A percentile compares a stretch with the other conserved stretches of the same genome.
Conservation (phyloP, 768 basidiomycete genomes). For the Clitopilus passeckerianus region DNA sequence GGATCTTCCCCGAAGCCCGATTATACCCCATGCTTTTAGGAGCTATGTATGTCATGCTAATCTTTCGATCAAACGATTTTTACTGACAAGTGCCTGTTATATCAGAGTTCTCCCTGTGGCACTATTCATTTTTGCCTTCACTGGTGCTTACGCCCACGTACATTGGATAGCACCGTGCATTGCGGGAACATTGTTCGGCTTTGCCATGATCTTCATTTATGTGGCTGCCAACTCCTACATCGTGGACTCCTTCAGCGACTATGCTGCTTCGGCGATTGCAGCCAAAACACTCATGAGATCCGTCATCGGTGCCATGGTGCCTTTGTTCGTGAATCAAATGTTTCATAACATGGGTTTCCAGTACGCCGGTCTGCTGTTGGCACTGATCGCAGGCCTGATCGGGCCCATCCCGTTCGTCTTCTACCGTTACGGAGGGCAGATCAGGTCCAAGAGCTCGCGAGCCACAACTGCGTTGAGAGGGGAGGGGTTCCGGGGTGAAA, state of each 20-base stretch:
- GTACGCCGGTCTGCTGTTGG: slow-evolving; percentile 31
- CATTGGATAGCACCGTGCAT: slow-evolving; percentile 36
- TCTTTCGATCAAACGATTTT: background rate
- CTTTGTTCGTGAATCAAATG: slow-evolving; percentile 36
- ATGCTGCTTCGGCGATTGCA: slow-evolving; percentile 39
- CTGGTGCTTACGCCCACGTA: slow-evolving; percentile 32
- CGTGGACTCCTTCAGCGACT: slow-evolving; percentile 35
- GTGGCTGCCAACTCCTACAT: slow-evolving; percentile 40
- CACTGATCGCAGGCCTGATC: slow-evolving; percentile 24
- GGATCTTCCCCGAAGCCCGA: slow-evolving; percentile 38
- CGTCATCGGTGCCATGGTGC: slow-evolving; percentile 29
- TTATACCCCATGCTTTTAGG: slow-evolving; percentile 37
- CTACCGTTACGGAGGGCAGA: slow-evolving; percentile 32
- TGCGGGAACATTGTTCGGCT: slow-evolving; percentile 31
- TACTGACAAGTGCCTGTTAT: background rate
- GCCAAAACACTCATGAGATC: slow-evolving; percentile 38
- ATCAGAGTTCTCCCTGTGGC: slow-evolving; percentile 30
- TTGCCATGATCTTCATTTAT: slow-evolving; percentile 38
- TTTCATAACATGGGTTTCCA: slow-evolving; percentile 36
- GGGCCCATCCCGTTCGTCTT: slow-evolving; percentile 37
- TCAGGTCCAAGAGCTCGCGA: slow-evolving; percentile 23
- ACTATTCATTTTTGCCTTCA: slow-evolving; percentile 40
- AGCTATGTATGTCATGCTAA: slow-evolving; percentile 23
- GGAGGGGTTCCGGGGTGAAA: slow-evolving; percentile 6
- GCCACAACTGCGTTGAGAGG: slow-evolving; percentile 7